A percentile compares a stretch with the other conserved stretches of the same genome.
These are phyloP conservation scores for Diaporthe velutina DNA, from an alignment of 2,329 filamentous ascomycete species.

Conservation along the genomic window DNA sequence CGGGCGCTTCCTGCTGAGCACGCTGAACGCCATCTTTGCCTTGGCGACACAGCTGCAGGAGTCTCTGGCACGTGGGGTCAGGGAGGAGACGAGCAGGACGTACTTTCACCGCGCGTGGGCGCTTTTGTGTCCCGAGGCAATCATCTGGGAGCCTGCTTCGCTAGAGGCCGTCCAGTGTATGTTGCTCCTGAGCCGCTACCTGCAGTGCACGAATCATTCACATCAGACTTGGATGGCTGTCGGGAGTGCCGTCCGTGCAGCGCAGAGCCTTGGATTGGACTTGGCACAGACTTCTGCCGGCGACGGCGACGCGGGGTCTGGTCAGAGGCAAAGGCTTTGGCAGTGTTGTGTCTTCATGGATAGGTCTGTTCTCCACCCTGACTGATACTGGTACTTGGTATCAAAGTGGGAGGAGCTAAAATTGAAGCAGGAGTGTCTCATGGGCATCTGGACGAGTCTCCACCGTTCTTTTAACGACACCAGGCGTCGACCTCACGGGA, in stretches of 20 bases:
- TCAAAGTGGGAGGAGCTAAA: neutral
- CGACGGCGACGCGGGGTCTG: neutral
- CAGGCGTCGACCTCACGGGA: neutral
- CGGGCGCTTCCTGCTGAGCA: slow-evolving; percentile 55
- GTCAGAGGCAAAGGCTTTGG: neutral
- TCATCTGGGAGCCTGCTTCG: slow-evolving; percentile 56
- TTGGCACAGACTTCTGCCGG: slow-evolving; percentile 52
- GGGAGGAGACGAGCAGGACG: slow-evolving; percentile 54
- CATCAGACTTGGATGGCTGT: slow-evolving; percentile 65
- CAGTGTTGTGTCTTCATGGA: slow-evolving; percentile 25
- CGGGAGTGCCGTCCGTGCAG: slow-evolving; percentile 59
- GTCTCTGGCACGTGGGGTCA: slow-evolving; percentile 52
- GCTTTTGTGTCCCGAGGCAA: slow-evolving; percentile 53
- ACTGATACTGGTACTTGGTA: neutral
- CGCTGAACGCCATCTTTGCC: slow-evolving; percentile 61
- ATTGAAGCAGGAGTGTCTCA: neutral
- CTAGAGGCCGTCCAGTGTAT: slow-evolving; percentile 60
- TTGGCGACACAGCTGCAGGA: slow-evolving; percentile 59
- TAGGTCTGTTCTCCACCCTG: neutral
- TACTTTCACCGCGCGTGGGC: slow-evolving; percentile 59
- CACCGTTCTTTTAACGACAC: neutral
- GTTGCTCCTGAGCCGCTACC: slow-evolving; percentile 60
- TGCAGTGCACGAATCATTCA: slow-evolving; percentile 61
- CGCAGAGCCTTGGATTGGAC: slow-evolving; percentile 61
- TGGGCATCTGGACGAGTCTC: neutral